Evolutionary conservation across 306 rosid species (phyloP).

Genomic region (Parietaria judaica): DNA sequence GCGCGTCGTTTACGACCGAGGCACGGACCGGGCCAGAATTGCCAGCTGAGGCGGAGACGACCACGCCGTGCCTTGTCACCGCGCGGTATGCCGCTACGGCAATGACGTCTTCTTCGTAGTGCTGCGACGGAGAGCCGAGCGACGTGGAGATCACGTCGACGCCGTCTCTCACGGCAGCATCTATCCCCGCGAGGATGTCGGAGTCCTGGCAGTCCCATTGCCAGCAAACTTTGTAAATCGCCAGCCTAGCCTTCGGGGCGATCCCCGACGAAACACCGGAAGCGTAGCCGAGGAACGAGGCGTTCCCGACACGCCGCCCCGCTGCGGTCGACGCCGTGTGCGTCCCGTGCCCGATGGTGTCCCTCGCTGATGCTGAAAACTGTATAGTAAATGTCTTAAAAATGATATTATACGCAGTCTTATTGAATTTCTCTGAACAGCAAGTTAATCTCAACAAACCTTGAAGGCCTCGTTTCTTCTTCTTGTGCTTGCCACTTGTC

Average conservation of each 20-base stretch:
- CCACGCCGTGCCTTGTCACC: slow-evolving; percentile 10
- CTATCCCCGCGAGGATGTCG: slow-evolving; percentile 14
- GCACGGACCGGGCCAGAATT: background rate
- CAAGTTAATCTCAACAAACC: too few relatives aligned
- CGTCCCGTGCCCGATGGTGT: slow-evolving; percentile 14
- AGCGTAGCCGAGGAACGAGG: slow-evolving; percentile 12
- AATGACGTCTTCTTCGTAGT: background rate
- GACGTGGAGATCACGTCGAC: slow-evolving; percentile 20
- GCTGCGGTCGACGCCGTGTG: slow-evolving; percentile 23
- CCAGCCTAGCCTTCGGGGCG: slow-evolving; percentile 8
- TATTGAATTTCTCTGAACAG: too few relatives aligned
- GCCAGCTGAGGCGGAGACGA: slow-evolving; percentile 15
- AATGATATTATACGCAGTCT: too few relatives aligned
- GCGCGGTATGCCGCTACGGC: slow-evolving; percentile 14
- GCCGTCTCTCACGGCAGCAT: slow-evolving; percentile 18
- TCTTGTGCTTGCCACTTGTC: background rate
- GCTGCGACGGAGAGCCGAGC: background rate
- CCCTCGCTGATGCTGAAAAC: slow-evolving; percentile 9
- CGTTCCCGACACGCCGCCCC: slow-evolving; percentile 8
- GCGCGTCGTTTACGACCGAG: slow-evolving; percentile 8
- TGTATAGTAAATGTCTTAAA: too few relatives aligned
- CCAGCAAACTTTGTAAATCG: slow-evolving; percentile 17
- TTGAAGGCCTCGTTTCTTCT: background rate
- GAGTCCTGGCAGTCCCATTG: background rate
- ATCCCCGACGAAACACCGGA: slow-evolving; percentile 15